Conservation (phyloP, 2,329 filamentous ascomycete species). For the Botrytis elliptica region DNA sequence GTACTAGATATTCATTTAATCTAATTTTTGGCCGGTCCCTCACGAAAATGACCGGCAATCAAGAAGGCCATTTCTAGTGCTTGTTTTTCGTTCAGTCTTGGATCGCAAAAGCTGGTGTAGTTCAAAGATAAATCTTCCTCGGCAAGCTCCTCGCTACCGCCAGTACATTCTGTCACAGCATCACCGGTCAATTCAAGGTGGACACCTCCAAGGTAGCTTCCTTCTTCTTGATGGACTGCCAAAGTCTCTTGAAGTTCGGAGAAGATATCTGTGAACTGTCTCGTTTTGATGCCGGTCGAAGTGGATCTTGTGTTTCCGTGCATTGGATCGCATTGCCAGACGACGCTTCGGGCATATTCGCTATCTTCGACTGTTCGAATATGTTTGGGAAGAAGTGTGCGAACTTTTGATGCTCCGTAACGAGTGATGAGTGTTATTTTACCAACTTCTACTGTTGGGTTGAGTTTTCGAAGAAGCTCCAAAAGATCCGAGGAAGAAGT, state of each 20-base stretch:
- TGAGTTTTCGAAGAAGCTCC: conserved; percentile 77
- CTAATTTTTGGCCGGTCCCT: conserved; percentile 12
- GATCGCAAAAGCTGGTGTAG: conserved; percentile 96
- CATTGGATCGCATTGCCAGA: conserved; percentile 99
- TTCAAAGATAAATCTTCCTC: conserved; percentile 88
- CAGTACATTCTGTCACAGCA: conserved; percentile 92
- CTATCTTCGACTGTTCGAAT: conserved; percentile 85
- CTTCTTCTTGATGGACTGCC: conserved; percentile 76
- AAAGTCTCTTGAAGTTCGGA: conserved; percentile 81
- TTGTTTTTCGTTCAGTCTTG: conserved; percentile 94
- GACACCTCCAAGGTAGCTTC: conserved; percentile 87
- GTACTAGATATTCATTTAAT: neutral
- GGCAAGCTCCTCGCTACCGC: conserved; percentile 80
- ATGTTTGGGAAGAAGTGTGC: conserved; percentile 73
- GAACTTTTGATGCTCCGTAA: conserved; percentile 80
- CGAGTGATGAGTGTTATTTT: conserved; percentile 97
- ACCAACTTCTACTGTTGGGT: conserved; percentile 77
- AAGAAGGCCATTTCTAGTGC: conserved; percentile 92
- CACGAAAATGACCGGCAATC: conserved; percentile 68
- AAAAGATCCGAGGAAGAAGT: conserved; percentile 77
- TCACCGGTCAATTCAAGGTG: conserved; percentile 96
- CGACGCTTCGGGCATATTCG: conserved; percentile 64
- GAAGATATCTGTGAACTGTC: conserved; percentile 87
- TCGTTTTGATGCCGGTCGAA: conserved; percentile 80
- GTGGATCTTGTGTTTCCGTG: conserved; percentile 78